Percentiles rank a stretch among this genome's conserved stretches.
Evolutionary conservation across 148 eudicot genomes (phyloP).

Genomic region (Vaccinium darrowii): DNA sequence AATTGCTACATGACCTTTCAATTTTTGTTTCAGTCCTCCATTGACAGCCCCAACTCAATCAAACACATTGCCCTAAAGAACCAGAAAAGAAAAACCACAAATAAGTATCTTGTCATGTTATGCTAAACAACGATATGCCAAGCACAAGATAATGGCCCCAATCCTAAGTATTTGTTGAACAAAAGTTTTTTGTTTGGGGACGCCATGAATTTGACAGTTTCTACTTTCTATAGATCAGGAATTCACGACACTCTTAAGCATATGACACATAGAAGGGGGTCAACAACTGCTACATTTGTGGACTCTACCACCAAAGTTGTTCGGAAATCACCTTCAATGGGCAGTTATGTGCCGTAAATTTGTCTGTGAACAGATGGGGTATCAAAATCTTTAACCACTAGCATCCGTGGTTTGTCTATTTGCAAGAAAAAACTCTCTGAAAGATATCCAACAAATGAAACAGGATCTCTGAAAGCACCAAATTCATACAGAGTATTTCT

Average conservation of each 20-base stretch:
- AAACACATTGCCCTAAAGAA: constrained; percentile 75
- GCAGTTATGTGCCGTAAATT: constrained; percentile 60
- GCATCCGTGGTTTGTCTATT: constrained; percentile 86
- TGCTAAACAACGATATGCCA: no score
- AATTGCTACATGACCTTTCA: constrained; percentile 2
- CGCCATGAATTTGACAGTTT: no score
- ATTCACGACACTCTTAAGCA: no score
- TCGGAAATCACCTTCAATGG: constrained; percentile 14
- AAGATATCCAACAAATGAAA: constrained; percentile 72
- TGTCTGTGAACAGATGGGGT: constrained; percentile 81
- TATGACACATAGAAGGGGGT: no score
- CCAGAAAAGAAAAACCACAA: background rate
- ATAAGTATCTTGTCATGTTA: no score
- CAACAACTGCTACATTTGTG: constrained; percentile 24
- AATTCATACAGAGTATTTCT: constrained; percentile 38
- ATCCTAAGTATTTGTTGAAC: no score
- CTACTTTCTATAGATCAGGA: no score
- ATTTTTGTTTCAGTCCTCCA: constrained; percentile 51
- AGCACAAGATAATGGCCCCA: no score
- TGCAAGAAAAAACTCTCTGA: constrained; percentile 59
- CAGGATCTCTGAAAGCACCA: constrained; percentile 62
- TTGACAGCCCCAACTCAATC: constrained; percentile 73
- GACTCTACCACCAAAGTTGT: constrained; percentile 24
- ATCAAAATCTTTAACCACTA: constrained; percentile 62
- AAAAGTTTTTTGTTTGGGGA: no score